Base-by-base conservation (phyloP, 2,329 filamentous ascomycete species). In the Bipolaris victoriae region DNA sequence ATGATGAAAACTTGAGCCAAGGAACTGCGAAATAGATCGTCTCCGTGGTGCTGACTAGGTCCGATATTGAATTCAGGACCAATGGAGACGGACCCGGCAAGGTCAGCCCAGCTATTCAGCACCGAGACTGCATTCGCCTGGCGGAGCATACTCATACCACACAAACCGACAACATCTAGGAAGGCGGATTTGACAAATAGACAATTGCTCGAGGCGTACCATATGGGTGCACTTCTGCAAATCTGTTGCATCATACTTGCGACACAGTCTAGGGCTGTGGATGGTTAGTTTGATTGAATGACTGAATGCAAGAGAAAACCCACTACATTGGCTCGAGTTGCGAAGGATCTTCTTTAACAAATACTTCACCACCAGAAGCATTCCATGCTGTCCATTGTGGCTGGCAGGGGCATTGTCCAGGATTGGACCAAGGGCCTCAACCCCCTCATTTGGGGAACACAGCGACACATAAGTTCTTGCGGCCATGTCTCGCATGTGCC, bases 401-500 rank as follows among this genome's bases (percentile, higher is more conserved):
- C 58, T 55, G 3, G 11, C 39, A 13, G 62, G 52, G 10, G 60
- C 7, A 11, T 47, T 52, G 11, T 52, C 57, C 1, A 77, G 51
- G 5, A 73, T 58, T 15, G 44, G 48, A 4, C 68, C 58, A 13
- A 66, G 65, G 20, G 61, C 60, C 48, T 64, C 58, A 20, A 67
- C 58, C 44, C 67, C 52, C 39, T 77, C 69, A 18, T 62, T 59
- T 6, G 60, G 58, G 22, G 61, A 40, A 6, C 70, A 63, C 22
- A 82, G 60, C 5, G 74, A 70, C 2, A 78, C 77, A 11, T 91
- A 79, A 0, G 90, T 91, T 15, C 89, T 83, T 0, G 91, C 90
- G 0, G 91, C 90, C 72, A 93, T 91, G 66, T 94, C 90, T 48
- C 91, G 83, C 6, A 95, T 86, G 70, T 92, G 90, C 91, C 91